Conservation (phyloP, 306 rosid genomes). For the Delonix regia region DNA sequence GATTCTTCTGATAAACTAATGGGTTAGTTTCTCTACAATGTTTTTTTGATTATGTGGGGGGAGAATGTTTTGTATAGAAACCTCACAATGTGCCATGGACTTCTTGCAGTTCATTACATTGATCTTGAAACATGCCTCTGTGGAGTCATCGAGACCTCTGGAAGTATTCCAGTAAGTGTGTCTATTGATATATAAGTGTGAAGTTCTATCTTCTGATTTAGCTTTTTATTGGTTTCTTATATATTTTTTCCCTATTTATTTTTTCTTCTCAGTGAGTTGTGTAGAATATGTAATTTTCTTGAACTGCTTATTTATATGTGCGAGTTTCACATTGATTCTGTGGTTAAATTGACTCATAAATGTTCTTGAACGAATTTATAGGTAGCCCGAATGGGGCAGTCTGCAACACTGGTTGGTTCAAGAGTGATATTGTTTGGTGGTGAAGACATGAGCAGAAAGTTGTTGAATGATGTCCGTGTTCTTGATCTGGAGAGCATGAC, state of each 20-base stretch:
- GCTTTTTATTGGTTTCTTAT: slow-evolving; percentile 21
- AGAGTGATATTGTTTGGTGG: slow-evolving; percentile 91
- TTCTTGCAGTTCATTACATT: slow-evolving; percentile 77
- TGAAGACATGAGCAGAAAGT: slow-evolving; percentile 80
- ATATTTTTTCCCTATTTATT: background rate
- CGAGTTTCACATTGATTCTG: slow-evolving; percentile 30
- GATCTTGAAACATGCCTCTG: slow-evolving; percentile 65
- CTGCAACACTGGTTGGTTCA: slow-evolving; percentile 85
- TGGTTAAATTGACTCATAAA: slow-evolving; percentile 35
- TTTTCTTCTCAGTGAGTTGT: slow-evolving; percentile 26
- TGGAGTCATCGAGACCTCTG: slow-evolving; percentile 77
- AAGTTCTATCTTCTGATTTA: slow-evolving; percentile 27
- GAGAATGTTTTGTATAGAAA: slow-evolving; percentile 33
- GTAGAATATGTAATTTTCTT: slow-evolving; percentile 10
- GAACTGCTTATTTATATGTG: slow-evolving; percentile 18
- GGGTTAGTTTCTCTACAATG: slow-evolving; percentile 57
- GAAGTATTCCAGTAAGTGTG: slow-evolving; percentile 82
- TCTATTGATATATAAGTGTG: slow-evolving; percentile 26
- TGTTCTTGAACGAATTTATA: slow-evolving; percentile 44
- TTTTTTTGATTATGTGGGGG: slow-evolving; percentile 8
- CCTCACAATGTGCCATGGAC: slow-evolving; percentile 40
- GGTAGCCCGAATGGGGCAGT: slow-evolving; percentile 87
- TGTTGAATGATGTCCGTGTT: slow-evolving; percentile 79
- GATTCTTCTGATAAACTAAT: slow-evolving; percentile 56
- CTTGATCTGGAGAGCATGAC: slow-evolving; percentile 89